Percentiles rank a stretch among this genome's conserved stretches.
phyloP scores from a whole-genome alignment of 2,329 filamentous ascomycete species.

The Claviceps citrina region DNA sequence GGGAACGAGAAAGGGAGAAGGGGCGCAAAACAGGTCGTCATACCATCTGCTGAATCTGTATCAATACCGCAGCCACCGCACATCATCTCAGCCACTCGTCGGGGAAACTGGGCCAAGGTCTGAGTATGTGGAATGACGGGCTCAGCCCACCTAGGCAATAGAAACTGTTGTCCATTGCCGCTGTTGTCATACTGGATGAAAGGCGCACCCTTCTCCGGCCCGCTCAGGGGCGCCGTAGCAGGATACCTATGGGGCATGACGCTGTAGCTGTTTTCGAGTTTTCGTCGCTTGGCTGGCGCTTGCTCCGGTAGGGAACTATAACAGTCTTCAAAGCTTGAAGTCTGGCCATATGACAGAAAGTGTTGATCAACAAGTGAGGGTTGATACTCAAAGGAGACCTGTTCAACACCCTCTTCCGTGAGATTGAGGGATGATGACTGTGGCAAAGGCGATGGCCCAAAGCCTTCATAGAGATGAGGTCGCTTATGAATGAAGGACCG shows the following conservation, averaged over 20 bases:
- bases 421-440: constrained; percentile 10
- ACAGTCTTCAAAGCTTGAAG: constrained; percentile 18
- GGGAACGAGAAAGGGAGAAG: background rate
- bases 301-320: constrained; percentile 13
- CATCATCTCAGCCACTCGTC: constrained; percentile 16
- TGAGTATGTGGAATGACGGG: constrained; percentile 11
- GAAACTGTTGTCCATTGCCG: constrained; percentile 8
- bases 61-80: constrained; percentile 20
- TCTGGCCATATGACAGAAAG: constrained; percentile 17
- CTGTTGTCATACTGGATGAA: background rate
- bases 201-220: background rate
- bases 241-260: constrained; percentile 16
- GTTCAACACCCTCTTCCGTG: constrained; percentile 5
- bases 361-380: constrained; percentile 13
- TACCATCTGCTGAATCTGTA: constrained; percentile 18
- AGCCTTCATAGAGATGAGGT: constrained; percentile 13
- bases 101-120: constrained; percentile 13
- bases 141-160: constrained; percentile 11
- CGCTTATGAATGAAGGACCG: constrained; percentile 16
- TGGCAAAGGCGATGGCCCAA: constrained; percentile 10
- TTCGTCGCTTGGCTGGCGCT: constrained; percentile 18
- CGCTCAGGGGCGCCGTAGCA: constrained; percentile 1
- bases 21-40: constrained; percentile 4
- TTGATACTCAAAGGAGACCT: constrained; percentile 11
- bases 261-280: constrained; percentile 14